Evolutionary conservation across 2,329 filamentous ascomycete genomes (phyloP).

Genomic region (Aspergillus sergii): DNA sequence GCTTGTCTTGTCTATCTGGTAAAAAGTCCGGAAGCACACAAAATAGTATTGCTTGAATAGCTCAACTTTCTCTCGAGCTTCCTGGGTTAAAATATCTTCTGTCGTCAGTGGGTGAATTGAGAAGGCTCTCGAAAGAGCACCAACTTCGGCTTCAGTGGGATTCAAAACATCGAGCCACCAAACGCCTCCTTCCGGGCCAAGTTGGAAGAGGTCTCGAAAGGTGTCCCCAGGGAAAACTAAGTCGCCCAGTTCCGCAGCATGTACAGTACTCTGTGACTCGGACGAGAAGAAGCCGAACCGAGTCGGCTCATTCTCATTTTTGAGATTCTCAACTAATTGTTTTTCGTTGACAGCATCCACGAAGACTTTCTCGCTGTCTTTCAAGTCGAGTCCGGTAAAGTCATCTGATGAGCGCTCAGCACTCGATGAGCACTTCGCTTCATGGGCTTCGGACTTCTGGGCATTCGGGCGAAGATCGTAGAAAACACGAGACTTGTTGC

Average conservation of each 20-base stretch:
- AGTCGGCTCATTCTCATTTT: slow-evolving; percentile 64
- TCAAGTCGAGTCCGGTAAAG: slow-evolving; percentile 28
- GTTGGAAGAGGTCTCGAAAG: slow-evolving; percentile 82
- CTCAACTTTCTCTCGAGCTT: slow-evolving; percentile 97
- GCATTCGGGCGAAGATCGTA: slow-evolving; percentile 58
- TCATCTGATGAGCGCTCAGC: slow-evolving; percentile 34
- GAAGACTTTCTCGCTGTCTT: slow-evolving; percentile 38
- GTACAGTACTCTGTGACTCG: slow-evolving; percentile 88
- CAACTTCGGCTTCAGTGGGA: slow-evolving; percentile 84
- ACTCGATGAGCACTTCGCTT: slow-evolving; percentile 35
- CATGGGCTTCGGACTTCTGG: slow-evolving; percentile 39
- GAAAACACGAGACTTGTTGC: slow-evolving; percentile 58
- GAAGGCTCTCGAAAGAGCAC: slow-evolving; percentile 88
- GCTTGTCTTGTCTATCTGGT: slow-evolving; percentile 74
- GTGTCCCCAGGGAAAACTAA: slow-evolving; percentile 87
- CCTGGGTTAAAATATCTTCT: slow-evolving; percentile 93
- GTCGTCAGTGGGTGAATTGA: slow-evolving; percentile 93
- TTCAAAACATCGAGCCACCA: slow-evolving; percentile 98
- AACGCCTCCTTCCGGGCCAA: slow-evolving; percentile 73
- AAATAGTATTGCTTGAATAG: slow-evolving; percentile 98
- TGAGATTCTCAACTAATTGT: slow-evolving; percentile 34
- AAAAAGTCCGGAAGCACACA: slow-evolving; percentile 94
- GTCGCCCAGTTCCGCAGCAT: slow-evolving; percentile 84
- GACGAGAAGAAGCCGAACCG: slow-evolving; percentile 98
- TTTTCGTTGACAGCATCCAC: slow-evolving; percentile 36